Base-by-base conservation (phyloP, 2,329 filamentous ascomycete genomes). In the Arthrinium puccinioides region DNA sequence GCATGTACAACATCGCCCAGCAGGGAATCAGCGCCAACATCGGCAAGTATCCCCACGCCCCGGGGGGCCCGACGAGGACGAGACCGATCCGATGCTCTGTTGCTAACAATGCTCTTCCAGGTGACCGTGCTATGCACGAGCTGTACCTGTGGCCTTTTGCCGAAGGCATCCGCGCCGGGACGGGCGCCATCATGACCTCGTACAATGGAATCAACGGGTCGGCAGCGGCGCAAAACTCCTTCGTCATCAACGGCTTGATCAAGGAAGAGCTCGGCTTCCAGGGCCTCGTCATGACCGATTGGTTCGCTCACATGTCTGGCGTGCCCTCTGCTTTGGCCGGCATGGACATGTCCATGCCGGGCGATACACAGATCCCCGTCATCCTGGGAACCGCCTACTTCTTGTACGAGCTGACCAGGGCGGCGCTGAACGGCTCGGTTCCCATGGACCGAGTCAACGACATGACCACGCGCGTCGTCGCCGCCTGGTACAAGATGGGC, bases 111-210 rank as follows among this genome's bases (percentile, higher is more conserved):
- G 18, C 11, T 21, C 2, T 11, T 13, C 7, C 31, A 56, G 55
- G 57, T 43, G 55, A 59, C 36, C 52, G 55, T 26, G 47, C 54
- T 1, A 10, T 84, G 40, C 80, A 87, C 50, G 84, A 89, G 57
- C 60, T 88, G 1, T 89, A 88, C 47, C 70, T 78, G 1, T 89
- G 85, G 86, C 86, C 85, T 0, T 90, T 90, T 56, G 79, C 79
- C 1, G 80, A 89, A 46, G 82, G 80, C 7, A 72, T 94, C 30
- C 76, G 74, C 43, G 85, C 84, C 10, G 87, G 87, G 19, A 85
- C 88, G 5, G 84, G 77, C 2, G 81, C 81, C 7, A 68, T 94
- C 37, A 94, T 94, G 87, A 88, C 86, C 55, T 76, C 79, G 2
- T 94, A 94, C 48, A 83, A 86, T 53, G 77, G 76, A 50, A 67